These are phyloP conservation scores for Vaccinium myrtillus DNA, from an alignment of 148 eudicot species.

Conservation along the genomic window DNA sequence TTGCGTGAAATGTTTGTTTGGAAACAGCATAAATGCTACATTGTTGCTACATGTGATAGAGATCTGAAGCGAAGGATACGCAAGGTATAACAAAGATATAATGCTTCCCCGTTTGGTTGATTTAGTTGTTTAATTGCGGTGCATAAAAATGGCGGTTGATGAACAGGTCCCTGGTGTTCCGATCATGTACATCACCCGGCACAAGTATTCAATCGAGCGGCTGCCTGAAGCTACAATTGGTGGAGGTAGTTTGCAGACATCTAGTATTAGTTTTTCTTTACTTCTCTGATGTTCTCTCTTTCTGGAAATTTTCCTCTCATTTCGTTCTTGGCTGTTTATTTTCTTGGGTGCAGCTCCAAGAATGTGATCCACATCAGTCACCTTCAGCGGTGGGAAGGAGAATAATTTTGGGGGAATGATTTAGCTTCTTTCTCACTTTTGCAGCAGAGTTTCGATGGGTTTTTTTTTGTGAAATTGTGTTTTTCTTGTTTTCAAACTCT, in stretches of 20 bases:
- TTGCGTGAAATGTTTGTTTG: slow-evolving; percentile 17
- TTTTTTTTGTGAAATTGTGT: background rate
- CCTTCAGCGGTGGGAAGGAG: background rate
- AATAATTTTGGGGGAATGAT: background rate
- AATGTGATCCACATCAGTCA: slow-evolving; percentile 25
- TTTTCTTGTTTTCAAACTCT: background rate
- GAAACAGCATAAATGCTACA: slow-evolving; percentile 89
- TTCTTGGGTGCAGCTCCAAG: slow-evolving; percentile 69
- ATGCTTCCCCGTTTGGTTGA: background rate
- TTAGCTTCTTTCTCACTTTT: background rate
- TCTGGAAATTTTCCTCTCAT: background rate
- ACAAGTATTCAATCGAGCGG: slow-evolving; percentile 91
- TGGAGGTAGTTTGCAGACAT: slow-evolving; percentile 59
- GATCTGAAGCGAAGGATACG: slow-evolving; percentile 95
- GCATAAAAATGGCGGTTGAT: background rate
- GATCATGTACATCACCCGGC: slow-evolving; percentile 91
- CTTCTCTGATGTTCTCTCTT: background rate
- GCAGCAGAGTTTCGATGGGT: background rate
- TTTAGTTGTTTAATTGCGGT: background rate
- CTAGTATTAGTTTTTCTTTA: background rate
- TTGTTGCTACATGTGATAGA: slow-evolving; percentile 98
- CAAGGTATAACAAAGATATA: slow-evolving; percentile 49
- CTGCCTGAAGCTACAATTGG: slow-evolving; percentile 97
- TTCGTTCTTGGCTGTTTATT: background rate
- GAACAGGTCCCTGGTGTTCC: slow-evolving; percentile 96